Percentiles rank a stretch among this genome's conserved stretches.
These are phyloP conservation scores for Elsinoe necatrix DNA, from an alignment of 2,329 filamentous ascomycete genomes.

Conservation along the genomic window DNA sequence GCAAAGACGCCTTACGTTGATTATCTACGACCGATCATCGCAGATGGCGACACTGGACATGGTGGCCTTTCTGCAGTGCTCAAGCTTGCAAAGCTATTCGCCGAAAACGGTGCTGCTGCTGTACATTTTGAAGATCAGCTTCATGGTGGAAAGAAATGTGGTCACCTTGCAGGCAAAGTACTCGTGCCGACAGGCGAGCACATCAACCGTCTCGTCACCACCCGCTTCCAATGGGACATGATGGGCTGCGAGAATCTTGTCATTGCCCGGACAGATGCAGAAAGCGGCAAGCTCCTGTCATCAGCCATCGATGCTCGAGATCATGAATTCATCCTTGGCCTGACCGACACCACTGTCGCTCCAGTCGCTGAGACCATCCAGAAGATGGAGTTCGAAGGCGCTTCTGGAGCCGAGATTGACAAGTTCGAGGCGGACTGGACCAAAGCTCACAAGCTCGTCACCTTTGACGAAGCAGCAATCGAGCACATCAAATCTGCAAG, in stretches of 20 bases:
- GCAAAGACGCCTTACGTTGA: constrained; percentile 74
- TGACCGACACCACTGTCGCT: constrained; percentile 63
- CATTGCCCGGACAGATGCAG: constrained; percentile 90
- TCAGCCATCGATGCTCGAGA: constrained; percentile 89
- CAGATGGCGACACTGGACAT: constrained; percentile 91
- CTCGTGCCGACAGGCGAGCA: constrained; percentile 90
- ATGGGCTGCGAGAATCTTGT: constrained; percentile 95
- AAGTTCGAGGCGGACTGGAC: constrained; percentile 81
- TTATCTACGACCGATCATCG: constrained; percentile 89
- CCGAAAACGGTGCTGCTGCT: constrained; percentile 89
- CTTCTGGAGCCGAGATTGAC: constrained; percentile 72
- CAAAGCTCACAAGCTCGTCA: constrained; percentile 72
- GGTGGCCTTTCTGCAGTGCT: constrained; percentile 86
- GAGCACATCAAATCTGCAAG: constrained; percentile 29
- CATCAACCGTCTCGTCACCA: constrained; percentile 86
- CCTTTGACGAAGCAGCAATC: constrained; percentile 70
- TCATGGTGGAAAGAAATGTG: constrained; percentile 97
- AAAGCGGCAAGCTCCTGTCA: constrained; percentile 82
- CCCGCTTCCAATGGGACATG: constrained; percentile 95
- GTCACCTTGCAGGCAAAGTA: constrained; percentile 92
- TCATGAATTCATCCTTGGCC: constrained; percentile 91
- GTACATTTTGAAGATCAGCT: constrained; percentile 98
- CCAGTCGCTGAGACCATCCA: constrained; percentile 84
- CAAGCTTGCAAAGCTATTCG: constrained; percentile 94
- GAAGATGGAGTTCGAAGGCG: constrained; percentile 75